Evolutionary conservation across 805 yeast genomes (phyloP), one percentile per base, ranked within the genome.

Genomic region (Yamadazyma endophytica): DNA sequence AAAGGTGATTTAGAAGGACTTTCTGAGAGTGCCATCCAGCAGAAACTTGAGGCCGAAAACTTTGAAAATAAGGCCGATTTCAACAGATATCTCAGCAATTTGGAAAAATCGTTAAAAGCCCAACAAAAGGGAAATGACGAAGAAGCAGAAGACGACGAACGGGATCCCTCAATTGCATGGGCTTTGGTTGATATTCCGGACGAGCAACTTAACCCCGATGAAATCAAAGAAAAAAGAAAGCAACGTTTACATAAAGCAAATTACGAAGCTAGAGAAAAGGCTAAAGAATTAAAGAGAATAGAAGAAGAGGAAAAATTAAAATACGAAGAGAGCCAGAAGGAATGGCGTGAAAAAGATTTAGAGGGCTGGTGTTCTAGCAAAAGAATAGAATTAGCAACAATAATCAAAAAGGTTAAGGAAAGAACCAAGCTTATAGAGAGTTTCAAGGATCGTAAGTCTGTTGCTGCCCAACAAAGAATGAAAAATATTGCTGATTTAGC

Each of bases 401-500:
- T 85, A n/a, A 68, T 85, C n/a, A 66, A 73, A 20, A 66, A 62
- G 29, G 69, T 79, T 39, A 80, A 77, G 46, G 92, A 84, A 21
- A 70, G 87, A 36, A 65, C 73, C 26, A 78, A 84, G 49, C 61
- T 87, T 42, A 72, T 79, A 45, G 83, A 76, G 39, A 94, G 89
- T 31, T 70, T 90, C 55, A 79, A 77, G 43, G 95, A 89, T 59
- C 71, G 97, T 43, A 88, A 88, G 54, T 88, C 97, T 3, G 76
- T 75, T 37, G 95, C 96, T 17, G 87, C 96, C 1, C 97, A 90
- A 58, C 75, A 80, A 58, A 67, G 97, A 47, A 89, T 90, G 97
- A 87, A 84, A 53, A 81, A 77, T 41, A 79, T 90, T 30, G 95
- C 97, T 0, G 81, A 84, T 9, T 68, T 90, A 39, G 97, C 96